phyloP scores from a whole-genome alignment of 371 early-diverging fungal species.

The Haplosporangium sp. region DNA sequence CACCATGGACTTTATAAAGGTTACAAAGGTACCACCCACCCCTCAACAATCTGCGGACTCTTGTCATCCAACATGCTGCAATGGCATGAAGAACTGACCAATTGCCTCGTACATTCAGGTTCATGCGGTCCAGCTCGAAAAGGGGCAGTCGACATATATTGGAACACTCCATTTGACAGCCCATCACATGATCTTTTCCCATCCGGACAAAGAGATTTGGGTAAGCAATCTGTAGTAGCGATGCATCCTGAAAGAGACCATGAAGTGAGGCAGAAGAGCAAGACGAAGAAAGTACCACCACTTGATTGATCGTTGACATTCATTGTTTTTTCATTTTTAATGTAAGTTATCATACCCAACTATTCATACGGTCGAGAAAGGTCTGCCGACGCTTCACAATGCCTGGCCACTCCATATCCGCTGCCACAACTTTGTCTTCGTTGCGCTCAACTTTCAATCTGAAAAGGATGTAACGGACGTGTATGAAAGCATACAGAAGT shows the following conservation, averaged over 20 bases:
- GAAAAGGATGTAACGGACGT: conserved; percentile 83
- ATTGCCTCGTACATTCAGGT: conserved; percentile 58
- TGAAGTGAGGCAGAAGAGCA: background rate
- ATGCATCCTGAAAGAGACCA: background rate
- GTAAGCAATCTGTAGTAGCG: conserved; percentile 53
- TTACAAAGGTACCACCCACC: conserved; percentile 50
- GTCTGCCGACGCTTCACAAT: conserved; percentile 58
- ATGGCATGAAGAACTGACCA: background rate
- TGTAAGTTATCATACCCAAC: conserved; percentile 85
- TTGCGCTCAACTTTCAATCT: conserved; percentile 74
- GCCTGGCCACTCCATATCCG: conserved; percentile 73
- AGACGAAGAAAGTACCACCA: background rate
- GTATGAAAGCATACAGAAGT: conserved; percentile 80
- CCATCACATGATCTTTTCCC: conserved; percentile 83
- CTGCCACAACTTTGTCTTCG: conserved; percentile 84
- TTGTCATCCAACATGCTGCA: background rate
- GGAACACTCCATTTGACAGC: conserved; percentile 84
- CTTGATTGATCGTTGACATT: background rate
- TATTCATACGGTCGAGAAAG: conserved; percentile 84
- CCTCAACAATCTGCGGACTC: background rate
- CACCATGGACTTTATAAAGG: conserved; percentile 57
- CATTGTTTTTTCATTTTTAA: background rate
- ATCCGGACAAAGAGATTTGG: conserved; percentile 76
- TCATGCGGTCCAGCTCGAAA: conserved; percentile 70
- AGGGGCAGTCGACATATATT: conserved; percentile 61